Evolutionary conservation across 768 basidiomycete genomes (phyloP), one percentile per base, ranked within the genome.

Genomic region (Mycena latifolia): DNA sequence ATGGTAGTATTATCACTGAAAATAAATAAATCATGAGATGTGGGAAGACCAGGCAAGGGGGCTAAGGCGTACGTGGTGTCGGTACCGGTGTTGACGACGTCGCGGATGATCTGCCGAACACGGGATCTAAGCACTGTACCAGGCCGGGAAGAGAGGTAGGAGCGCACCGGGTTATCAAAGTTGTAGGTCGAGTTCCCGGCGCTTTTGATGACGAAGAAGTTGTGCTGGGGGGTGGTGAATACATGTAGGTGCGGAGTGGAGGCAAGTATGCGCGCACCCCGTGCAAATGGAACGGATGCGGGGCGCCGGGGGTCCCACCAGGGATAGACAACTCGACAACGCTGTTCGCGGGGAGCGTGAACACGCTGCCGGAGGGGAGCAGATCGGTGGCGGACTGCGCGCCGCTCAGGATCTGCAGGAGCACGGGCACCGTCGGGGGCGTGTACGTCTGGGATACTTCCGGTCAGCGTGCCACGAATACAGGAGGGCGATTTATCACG

Each of bases 261-360:
- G 31, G n/a, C 24, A 27, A n/a, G n/a, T 25, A 52, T 41, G 18
- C n/a, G 69, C 74, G 12, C 43, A 77, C 77, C 1, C 77, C 77
- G 56, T 77, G 77, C 55, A 77, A 59, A 67, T 78, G 75, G 74
- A 75, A 76, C 14, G 76, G 76, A 63, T 77, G 76, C 67, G 75
- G 83, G 54, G 72, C 81, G 9, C 78, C 81, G 9, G 66, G 25
- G 15, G 72, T 48, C 24, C 73, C 77, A 39, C 81, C 81, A 17
- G 80, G 78, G 43, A 87, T 77, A 4, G 80, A 79, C 9, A 88
- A 20, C 62, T 88, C 87, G 57, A 88, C 75, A 17, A 81, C 77
- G 35, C 81, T 76, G 69, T 87, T n/a, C n/a, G n/a, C n/a, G n/a
- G n/a, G n/a, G n/a, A n/a, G n/a, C n/a, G n/a, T n/a, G n/a, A n/a